phyloP scores from a whole-genome alignment of 257 asterid genomes.

The Lantana camara region DNA sequence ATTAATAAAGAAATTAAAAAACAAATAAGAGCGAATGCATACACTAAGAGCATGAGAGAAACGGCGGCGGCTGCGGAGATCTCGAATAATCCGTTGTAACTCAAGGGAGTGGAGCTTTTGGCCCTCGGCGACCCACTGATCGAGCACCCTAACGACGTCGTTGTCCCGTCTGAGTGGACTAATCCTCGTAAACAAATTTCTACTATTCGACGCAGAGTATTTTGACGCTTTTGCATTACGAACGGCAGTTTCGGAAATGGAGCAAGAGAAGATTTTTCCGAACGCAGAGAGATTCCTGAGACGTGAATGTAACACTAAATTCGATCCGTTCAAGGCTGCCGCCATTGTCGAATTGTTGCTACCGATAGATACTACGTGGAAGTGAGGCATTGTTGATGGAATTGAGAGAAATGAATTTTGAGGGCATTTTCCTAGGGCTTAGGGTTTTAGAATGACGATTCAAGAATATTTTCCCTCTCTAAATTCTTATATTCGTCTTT shows the following conservation, averaged over 20 bases:
- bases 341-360: slow-evolving; percentile 33
- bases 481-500: too few species aligned
- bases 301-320: slow-evolving; percentile 13
- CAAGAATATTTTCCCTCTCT: too few species aligned
- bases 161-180: slow-evolving; percentile 42
- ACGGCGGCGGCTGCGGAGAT: slow-evolving; percentile 59
- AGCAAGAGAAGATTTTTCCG: slow-evolving; percentile 19
- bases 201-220: slow-evolving; percentile 33
- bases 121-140: slow-evolving; percentile 68
- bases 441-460: slow-evolving; percentile 31
- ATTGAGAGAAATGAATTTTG: slow-evolving; percentile 9
- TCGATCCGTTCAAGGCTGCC: slow-evolving; percentile 32
- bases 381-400: slow-evolving; percentile 23
- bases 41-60: slow-evolving; percentile 69
- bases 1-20: neutral
- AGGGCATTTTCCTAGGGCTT: slow-evolving; percentile 13
- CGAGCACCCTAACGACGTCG: slow-evolving; percentile 48
- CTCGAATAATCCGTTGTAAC: slow-evolving; percentile 54
- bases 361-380: slow-evolving; percentile 22
- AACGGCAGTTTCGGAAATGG: slow-evolving; percentile 16
- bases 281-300: slow-evolving; percentile 16
- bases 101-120: slow-evolving; percentile 42
- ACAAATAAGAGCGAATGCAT: neutral
- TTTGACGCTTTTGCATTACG: slow-evolving; percentile 21
- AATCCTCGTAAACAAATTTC: slow-evolving; percentile 59